Evolutionary conservation across 768 basidiomycete genomes (phyloP).

Genomic region (Podaxis sp.): DNA sequence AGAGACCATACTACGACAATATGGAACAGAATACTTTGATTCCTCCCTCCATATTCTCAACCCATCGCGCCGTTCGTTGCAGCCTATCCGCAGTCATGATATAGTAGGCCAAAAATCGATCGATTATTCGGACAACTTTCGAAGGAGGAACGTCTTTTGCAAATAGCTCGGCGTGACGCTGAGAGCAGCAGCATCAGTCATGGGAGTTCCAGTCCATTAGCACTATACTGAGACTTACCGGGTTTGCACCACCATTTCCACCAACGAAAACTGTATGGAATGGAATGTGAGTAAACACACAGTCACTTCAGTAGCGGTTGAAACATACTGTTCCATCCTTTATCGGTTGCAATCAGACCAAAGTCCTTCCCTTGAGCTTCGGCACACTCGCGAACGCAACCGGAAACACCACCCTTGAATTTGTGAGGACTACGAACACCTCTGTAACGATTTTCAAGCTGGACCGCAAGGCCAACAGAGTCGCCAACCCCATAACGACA

Average conservation of each 20-base stretch:
- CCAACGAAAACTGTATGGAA: slow-evolving; percentile 55
- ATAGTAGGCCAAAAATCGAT: slow-evolving; percentile 67
- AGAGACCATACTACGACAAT: neutral
- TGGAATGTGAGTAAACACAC: neutral
- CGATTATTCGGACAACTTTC: slow-evolving; percentile 58
- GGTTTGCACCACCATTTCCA: slow-evolving; percentile 68
- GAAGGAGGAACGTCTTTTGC: slow-evolving; percentile 65
- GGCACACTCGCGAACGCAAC: slow-evolving; percentile 75
- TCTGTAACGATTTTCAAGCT: slow-evolving; percentile 71
- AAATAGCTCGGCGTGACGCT: slow-evolving; percentile 62
- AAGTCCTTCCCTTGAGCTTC: slow-evolving; percentile 74
- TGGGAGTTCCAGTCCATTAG: neutral
- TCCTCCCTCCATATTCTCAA: slow-evolving; percentile 69
- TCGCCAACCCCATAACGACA: slow-evolving; percentile 75
- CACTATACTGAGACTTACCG: slow-evolving; percentile 22
- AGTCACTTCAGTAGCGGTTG: neutral
- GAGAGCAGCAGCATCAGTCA: slow-evolving; percentile 24
- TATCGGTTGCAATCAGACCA: slow-evolving; percentile 73
- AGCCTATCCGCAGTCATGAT: slow-evolving; percentile 73
- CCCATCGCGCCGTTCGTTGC: slow-evolving; percentile 72
- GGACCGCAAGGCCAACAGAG: slow-evolving; percentile 70
- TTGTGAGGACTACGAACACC: slow-evolving; percentile 73
- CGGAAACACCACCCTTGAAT: slow-evolving; percentile 75
- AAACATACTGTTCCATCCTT: slow-evolving; percentile 67
- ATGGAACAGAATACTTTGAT: slow-evolving; percentile 43